Evolutionary conservation across 2,329 filamentous ascomycete species (phyloP), one percentile per base, ranked within the genome.

Genomic region (Phialophora expanda): DNA sequence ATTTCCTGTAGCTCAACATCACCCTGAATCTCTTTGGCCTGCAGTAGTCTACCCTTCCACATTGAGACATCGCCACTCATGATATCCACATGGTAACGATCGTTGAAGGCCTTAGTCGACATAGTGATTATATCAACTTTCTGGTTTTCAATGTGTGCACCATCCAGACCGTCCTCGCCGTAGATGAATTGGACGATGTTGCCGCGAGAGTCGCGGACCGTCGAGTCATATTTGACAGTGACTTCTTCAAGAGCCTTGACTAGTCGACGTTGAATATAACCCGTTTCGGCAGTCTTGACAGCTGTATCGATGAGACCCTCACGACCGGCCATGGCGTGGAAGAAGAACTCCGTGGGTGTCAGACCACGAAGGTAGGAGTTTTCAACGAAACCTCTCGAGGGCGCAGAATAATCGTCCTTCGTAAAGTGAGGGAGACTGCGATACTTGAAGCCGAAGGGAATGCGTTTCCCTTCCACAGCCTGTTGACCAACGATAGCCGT

Each of bases 281-380:
- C 95, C 65, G 96, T 99, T 80, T 99, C 96, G 22, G 95, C 95
- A 71, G 95, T 99, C 86, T 99, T 99, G 81, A 99, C 96, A 71
- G 95, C 95, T 60, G 95, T 99, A 85, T 99, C 95, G 74, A 99
- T 99, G 62, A 99, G 85, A 96, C 95, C 95, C 81, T 99, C 95
- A 83, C 95, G 89, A 92, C 95, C 95, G 84, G 95, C 95, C 95
- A 99, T 99, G 76, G 95, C 95, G 86, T 99, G 95, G 86, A 99
- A 99, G 83, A 97, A 99, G 82, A 99, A 99, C 73, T 99, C 95
- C 0, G 91, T 90, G 0, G 95, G 95, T 0, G 96, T 99, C 66
- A 99, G 82, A 63, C 95, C 95, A 83, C 95, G 91, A 12, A 99
- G 87, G 74, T 99, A 99, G 0, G 95, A 99, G 81, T 99, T 99